Conservation (phyloP, 2,329 filamentous ascomycete genomes). For the Colletotrichum sp. region DNA sequence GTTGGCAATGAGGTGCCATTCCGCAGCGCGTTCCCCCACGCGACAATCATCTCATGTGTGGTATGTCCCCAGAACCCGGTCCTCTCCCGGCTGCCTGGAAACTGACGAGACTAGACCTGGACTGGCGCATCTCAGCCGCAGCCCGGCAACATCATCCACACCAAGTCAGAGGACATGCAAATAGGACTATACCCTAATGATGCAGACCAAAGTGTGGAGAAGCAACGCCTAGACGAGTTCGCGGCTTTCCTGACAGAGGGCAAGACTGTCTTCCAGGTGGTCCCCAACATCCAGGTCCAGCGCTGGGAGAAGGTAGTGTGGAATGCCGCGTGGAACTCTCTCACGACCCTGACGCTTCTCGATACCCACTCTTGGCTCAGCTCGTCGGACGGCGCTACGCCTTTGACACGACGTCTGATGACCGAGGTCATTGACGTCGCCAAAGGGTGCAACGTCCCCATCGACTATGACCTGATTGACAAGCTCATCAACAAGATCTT, state of each 20-base stretch:
- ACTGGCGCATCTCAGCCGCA: constrained; percentile 55
- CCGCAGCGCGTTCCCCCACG: constrained; percentile 48
- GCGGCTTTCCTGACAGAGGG: constrained; percentile 43
- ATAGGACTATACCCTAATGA: constrained; percentile 56
- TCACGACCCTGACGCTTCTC: constrained; percentile 60
- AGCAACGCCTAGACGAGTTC: constrained; percentile 43
- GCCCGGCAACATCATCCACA: constrained; percentile 56
- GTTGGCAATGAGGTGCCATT: constrained; percentile 65
- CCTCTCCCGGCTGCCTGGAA: not conserved
- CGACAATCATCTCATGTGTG: constrained; percentile 61
- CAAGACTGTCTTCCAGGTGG: constrained; percentile 49
- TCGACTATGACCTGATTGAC: constrained; percentile 52
- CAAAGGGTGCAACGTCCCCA: constrained; percentile 52
- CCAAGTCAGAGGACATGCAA: constrained; percentile 58
- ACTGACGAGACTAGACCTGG: constrained; percentile 45
- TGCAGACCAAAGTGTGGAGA: constrained; percentile 31
- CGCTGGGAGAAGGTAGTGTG: constrained; percentile 67
- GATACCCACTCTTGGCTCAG: constrained; percentile 57
- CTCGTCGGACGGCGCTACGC: constrained; percentile 48
- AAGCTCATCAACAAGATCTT: constrained; percentile 53
- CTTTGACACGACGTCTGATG: constrained; percentile 55
- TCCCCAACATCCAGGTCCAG: constrained; percentile 59
- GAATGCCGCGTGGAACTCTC: constrained; percentile 67
- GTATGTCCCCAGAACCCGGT: constrained; percentile 35
- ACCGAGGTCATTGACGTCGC: constrained; percentile 62